Evolutionary conservation across 768 basidiomycete species (phyloP), one percentile per base, ranked within the genome.

Genomic region (Podaxis sp.): DNA sequence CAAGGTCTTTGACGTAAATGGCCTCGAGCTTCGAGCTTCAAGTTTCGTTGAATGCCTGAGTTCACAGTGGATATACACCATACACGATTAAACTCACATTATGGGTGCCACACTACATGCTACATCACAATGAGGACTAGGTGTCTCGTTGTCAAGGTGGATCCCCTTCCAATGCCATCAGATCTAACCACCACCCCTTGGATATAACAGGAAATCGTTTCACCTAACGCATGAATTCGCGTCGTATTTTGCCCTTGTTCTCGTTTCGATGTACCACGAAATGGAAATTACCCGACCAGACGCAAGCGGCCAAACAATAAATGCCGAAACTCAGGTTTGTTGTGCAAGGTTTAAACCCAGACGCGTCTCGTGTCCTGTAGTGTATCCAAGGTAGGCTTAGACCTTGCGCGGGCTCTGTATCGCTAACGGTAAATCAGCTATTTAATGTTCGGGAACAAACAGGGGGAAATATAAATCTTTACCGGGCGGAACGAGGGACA

Each of bases 281-380:
- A 44, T 18, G 42, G 42, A 14, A 44, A 44, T 21, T 4, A n/a
- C 5, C 18, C 42, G 14, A n/a, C 42, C n/a, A n/a, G 7, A 9
- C 42, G 5, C 42, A 16, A 7, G 16, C n/a, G 9, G 16, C 23
- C 47, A 27, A 27, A 23, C 18, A 47, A 47, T 47, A 47, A 47
- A 47, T 47, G n/a, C 46, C 46, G 46, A 47, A 21, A n/a, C 3
- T 46, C 35, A 53, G 18, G 28, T 35, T 25, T 44, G 25, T 23
- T 7, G 27, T 9, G 27, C 32, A 23, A 57, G 25, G 27, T 57
- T 57, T 7, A 50, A 57, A 57, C 56, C 37, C 56, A 57, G 56
- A 57, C 44, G 13, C 5, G 32, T 57, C 56, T n/a, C 44, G 27
- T 36, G 51, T 16, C 25, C 32, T 35, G 27, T 36, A 16, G 28